Evolutionary conservation across 306 rosid species (phyloP), one percentile per base, ranked within the genome.

Genomic region (Ochetophila trinervis): DNA sequence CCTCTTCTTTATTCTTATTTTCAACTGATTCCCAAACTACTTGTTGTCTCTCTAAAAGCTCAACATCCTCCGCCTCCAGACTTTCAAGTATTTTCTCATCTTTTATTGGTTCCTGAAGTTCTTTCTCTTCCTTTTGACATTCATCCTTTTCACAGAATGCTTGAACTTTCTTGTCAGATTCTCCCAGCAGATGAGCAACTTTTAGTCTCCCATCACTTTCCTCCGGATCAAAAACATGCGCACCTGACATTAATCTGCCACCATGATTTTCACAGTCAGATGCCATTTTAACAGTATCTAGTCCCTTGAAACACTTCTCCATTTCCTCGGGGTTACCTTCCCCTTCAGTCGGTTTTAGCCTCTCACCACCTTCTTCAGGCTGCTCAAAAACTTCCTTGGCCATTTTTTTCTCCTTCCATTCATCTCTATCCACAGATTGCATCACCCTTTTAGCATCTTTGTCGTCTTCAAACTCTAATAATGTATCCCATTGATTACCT

Each of bases 291-390:
- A 51, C 74, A 48, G 53, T 76, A 66, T 18, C 18, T 18, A 68
- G 44, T 42, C 59, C 71, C 66, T 15, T 16, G 18, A 74, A 48
- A 34, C 57, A 66, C 65, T 58, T 73, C 59, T 73, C 63, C n/a
- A 54, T 60, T 57, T 71, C 63, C 74, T 69, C 80, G 15, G 13
- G 67, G 8, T 63, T 70, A 63, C 67, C 36, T 32, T 77, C 66
- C 49, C 67, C 78, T 54, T 69, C 72, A 66, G 77, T 63, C 67
- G 62, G 60, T 74, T 78, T 80, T 27, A 53, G 60, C 74, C 68
- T 66, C 73, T 74, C 76, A 52, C 59, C 70, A 62, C 32, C 72
- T 57, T 76, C 78, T 60, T 74, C 80, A 57, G 70, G 82, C 63
- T 68, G 79, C 73, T 75, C 84, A 50, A 52, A 59, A 37, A 58